Conservation (phyloP, 306 rosid genomes). For the Urtica urens region DNA sequence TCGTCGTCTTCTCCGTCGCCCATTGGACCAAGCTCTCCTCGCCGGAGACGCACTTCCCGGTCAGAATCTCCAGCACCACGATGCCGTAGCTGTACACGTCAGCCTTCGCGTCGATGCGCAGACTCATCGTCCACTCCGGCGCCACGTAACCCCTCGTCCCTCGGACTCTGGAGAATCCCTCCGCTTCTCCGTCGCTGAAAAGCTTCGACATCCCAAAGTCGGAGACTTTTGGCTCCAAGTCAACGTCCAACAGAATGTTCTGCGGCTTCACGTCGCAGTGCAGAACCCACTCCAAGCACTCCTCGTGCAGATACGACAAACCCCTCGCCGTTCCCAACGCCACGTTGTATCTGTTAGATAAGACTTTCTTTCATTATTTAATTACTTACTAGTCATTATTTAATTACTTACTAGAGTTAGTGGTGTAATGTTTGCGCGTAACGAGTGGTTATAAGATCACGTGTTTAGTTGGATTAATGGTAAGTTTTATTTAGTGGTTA, state of each 20-base stretch:
- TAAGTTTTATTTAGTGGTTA: too few species aligned
- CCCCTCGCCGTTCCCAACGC: conserved; percentile 22
- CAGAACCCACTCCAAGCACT: conserved; percentile 16
- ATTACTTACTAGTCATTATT: too few species aligned
- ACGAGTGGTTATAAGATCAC: too few species aligned
- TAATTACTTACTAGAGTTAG: too few species aligned
- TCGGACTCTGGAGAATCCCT: not conserved
- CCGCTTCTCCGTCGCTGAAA: conserved; percentile 2
- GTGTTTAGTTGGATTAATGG: too few species aligned
- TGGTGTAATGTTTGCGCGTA: too few species aligned
- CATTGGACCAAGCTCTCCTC: too few species aligned
- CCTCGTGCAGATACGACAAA: conserved; percentile 22
- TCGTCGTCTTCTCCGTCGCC: not conserved
- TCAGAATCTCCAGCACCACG: conserved; percentile 14
- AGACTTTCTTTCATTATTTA: too few species aligned
- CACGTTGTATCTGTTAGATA: too few species aligned
- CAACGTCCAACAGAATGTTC: conserved; percentile 21
- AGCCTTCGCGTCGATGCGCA: conserved; percentile 12
- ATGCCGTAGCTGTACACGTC: conserved; percentile 26
- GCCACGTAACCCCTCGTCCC: conserved; percentile 27
- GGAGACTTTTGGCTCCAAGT: conserved; percentile 3
- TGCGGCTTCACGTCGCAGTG: conserved; percentile 31
- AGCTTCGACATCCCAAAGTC: conserved; percentile 26
- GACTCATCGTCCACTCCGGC: conserved; percentile 19
- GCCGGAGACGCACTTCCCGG: too few species aligned